phyloP scores from a whole-genome alignment of 352 stramenopile species.

The Thalassiosira hispida region DNA sequence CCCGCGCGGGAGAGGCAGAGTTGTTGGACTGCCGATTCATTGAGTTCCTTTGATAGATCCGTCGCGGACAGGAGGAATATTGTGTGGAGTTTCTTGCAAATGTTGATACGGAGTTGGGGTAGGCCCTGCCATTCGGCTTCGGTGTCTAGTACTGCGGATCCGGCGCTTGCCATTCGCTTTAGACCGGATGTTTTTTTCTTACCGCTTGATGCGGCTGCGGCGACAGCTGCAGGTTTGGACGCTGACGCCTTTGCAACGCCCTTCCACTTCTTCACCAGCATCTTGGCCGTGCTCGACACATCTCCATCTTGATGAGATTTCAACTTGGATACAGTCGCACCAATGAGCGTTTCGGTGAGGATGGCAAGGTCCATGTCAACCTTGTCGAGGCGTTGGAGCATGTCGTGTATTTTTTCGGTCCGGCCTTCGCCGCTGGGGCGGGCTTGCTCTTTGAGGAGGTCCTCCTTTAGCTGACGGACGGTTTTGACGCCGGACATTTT shows the following conservation, averaged over 20 bases:
- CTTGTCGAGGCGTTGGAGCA: constrained; percentile 69
- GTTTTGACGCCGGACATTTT: constrained; percentile 36
- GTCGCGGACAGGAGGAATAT: constrained; percentile 56
- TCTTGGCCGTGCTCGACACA: constrained; percentile 51
- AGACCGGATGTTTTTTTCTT: constrained; percentile 14
- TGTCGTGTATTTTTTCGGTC: constrained; percentile 60
- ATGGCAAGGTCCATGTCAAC: constrained; percentile 70
- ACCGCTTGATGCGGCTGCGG: constrained; percentile 10
- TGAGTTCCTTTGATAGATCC: constrained; percentile 68
- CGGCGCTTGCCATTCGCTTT: constrained; percentile 27
- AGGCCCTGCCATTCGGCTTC: constrained; percentile 66
- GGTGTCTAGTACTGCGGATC: constrained; percentile 29
- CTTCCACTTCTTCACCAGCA: constrained; percentile 84
- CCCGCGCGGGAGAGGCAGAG: constrained; percentile 58
- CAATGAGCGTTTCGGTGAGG: constrained; percentile 79
- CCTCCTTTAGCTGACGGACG: constrained; percentile 53
- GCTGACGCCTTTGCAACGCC: constrained; percentile 60
- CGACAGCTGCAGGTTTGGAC: constrained; percentile 8
- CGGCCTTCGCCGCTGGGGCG: constrained; percentile 32
- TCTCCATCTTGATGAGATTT: constrained; percentile 66
- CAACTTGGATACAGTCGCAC: constrained; percentile 75
- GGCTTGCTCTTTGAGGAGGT: constrained; percentile 51
- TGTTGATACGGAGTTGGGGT: constrained; percentile 65
- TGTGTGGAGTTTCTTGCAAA: constrained; percentile 72
- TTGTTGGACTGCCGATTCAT: constrained; percentile 67